phyloP scores from a whole-genome alignment of 2,329 filamentous ascomycete species.

The Colletotrichum somersetense region DNA sequence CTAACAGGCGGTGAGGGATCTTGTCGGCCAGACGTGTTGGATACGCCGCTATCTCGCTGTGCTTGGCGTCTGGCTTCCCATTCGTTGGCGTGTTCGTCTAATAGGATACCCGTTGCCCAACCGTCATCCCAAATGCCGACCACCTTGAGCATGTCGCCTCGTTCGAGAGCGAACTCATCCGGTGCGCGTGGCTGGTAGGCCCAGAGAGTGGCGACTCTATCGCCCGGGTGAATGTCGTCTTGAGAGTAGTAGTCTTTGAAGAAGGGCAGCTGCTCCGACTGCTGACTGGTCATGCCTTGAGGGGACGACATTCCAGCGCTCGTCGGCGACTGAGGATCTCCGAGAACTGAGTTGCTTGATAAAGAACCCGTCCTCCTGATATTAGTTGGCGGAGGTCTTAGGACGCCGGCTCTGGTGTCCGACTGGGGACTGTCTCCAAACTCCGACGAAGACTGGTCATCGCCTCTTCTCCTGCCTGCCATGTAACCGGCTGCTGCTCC shows the following conservation, averaged over 20 bases:
- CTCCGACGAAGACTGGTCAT: conserved; percentile 76
- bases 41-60: conserved; percentile 94
- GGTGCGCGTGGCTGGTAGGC: conserved; percentile 94
- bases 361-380: conserved; percentile 87
- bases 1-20: conserved; percentile 72
- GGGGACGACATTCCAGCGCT: conserved; percentile 85
- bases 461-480: conserved; percentile 59
- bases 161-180: conserved; percentile 93
- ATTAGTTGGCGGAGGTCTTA: conserved; percentile 69
- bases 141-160: conserved; percentile 98
- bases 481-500: conserved; percentile 62
- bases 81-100: conserved; percentile 87
- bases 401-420: conserved; percentile 65
- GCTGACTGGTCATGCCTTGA: conserved; percentile 84
- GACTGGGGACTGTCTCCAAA: conserved; percentile 80
- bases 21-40: conserved; percentile 77
- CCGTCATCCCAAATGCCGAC: conserved; percentile 99
- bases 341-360: conserved; percentile 84
- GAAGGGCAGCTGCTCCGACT: conserved; percentile 94
- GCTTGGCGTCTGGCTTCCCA: conserved; percentile 83
- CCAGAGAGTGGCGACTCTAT: conserved; percentile 93
- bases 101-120: conserved; percentile 93
- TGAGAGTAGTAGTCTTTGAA: conserved; percentile 99
- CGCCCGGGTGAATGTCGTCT: conserved; percentile 92
- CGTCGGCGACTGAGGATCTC: conserved; percentile 79